Evolutionary conservation across 257 asterid species (phyloP), one percentile per base, ranked within the genome.

Genomic region (Ophiorrhiza pumila): DNA sequence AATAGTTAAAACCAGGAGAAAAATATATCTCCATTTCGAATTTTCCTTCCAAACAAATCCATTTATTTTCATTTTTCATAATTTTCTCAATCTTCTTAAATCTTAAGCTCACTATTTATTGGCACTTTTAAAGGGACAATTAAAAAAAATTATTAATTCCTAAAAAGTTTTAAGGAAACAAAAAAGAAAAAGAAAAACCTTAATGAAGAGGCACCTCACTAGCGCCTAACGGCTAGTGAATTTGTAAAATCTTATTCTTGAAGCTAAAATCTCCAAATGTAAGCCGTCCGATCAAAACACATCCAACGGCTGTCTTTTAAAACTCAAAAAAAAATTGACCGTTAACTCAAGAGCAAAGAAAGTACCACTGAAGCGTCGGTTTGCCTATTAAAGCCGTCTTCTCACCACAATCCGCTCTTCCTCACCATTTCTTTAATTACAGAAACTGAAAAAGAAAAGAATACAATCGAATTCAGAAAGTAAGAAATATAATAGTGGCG

Each of bases 261-360:
- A n/a, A n/a, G n/a, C n/a, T n/a, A n/a, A 9, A 17, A 25, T 31
- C 15, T n/a, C 25, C 60, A 23, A 31, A 9, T 75, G 6, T 2
- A 56, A 66, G 62, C 93, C 85, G 82, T 79, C 41, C 52, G 46
- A 74, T 71, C 60, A 12, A 7, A 17, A 18, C 0, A 45, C 56
- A 85, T 83, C 83, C 82, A 75, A 84, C 83, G 92, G 80, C 45
- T 39, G 0, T 10, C 71, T 66, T 80, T 71, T 25, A 74, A 78
- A 70, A 9, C 25, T 3, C n/a, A n/a, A 23, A 62, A 73, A 69
- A 22, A 79, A 81, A 80, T 80, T 69, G 89, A 86, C 91, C 93
- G 93, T 86, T 88, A 76, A 45, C 29, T 41, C 55, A 43, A 71
- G 64, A 43, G 49, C 61, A 75, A 15, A 45, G 29, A 49, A 39